These are phyloP conservation scores for Zygoascus sp. DNA, from an alignment of 1,139 yeast genomes.

Conservation along the genomic window DNA sequence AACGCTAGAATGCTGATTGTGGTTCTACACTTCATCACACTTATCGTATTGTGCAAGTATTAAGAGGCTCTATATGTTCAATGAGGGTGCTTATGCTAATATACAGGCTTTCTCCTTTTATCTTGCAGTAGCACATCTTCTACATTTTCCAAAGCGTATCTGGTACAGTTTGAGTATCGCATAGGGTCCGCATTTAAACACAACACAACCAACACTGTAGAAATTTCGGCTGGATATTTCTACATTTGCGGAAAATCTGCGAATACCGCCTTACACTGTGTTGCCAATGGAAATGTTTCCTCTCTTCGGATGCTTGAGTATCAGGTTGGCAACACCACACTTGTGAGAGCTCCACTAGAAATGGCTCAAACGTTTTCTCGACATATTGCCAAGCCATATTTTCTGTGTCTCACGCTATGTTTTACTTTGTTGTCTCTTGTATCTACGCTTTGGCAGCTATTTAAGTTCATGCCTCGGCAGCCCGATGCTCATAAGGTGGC, in stretches of 20 bases:
- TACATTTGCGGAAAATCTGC: conserved; percentile 21
- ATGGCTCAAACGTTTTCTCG: conserved; percentile 43
- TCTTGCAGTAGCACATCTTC: conserved; percentile 45
- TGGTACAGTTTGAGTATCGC: conserved; percentile 43
- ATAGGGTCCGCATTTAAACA: neutral
- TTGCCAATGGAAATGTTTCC: conserved; percentile 12
- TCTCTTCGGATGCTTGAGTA: conserved; percentile 31
- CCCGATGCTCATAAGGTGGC: conserved; percentile 38
- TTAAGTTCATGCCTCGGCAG: conserved; percentile 47
- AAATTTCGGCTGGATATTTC: conserved; percentile 48
- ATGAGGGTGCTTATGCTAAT: no score
- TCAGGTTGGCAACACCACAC: conserved; percentile 31
- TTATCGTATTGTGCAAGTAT: conserved; percentile 9
- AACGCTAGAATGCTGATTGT: neutral
- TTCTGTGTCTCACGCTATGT: conserved; percentile 48
- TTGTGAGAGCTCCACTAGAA: conserved; percentile 38
- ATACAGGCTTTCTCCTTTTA: conserved; percentile 45
- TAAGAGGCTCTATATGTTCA: conserved; percentile 15
- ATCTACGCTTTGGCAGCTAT: conserved; percentile 22
- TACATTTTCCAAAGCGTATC: conserved; percentile 45
- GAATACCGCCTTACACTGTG: conserved; percentile 8
- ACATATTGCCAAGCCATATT: conserved; percentile 50
- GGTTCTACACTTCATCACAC: conserved; percentile 9
- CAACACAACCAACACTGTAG: conserved; percentile 27
- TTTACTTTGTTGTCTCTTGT: conserved; percentile 43